A percentile compares a stretch with the other conserved stretches of the same genome.
Evolutionary conservation across 176 grass and related monocot genomes (phyloP).

Genomic region (Coix lacrymajobi): DNA sequence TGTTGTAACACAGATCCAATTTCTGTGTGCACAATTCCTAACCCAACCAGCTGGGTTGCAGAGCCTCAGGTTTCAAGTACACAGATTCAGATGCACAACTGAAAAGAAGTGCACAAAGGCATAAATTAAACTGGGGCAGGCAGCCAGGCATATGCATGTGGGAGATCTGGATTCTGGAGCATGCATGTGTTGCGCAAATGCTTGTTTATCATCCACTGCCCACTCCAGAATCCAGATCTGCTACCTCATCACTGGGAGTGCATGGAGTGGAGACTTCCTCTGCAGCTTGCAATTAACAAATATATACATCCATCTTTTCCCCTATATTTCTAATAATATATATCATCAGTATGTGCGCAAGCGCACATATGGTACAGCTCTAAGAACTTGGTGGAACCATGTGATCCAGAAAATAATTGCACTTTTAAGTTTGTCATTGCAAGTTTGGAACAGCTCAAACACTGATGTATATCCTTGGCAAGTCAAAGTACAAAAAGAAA

Average conservation of each 20-base stretch:
- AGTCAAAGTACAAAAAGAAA: slow-evolving; percentile 9
- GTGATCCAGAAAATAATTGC: slow-evolving; percentile 27
- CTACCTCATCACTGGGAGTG: slow-evolving; percentile 7
- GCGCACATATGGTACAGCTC: slow-evolving; percentile 22
- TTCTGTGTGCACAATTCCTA: not conserved
- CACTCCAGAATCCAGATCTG: slow-evolving; percentile 45
- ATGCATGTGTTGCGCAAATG: slow-evolving; percentile 42
- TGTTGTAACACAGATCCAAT: slow-evolving; percentile 30
- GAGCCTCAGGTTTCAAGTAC: slow-evolving; percentile 45
- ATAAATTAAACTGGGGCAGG: slow-evolving; percentile 33
- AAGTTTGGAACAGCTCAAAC: slow-evolving; percentile 34
- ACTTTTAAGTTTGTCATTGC: slow-evolving; percentile 7
- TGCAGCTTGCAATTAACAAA: slow-evolving; percentile 28
- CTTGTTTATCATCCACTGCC: slow-evolving; percentile 31
- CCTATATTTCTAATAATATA: not conserved
- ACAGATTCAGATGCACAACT: slow-evolving; percentile 39
- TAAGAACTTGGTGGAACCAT: slow-evolving; percentile 1
- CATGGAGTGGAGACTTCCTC: slow-evolving; percentile 31
- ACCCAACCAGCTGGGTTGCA: slow-evolving; percentile 24
- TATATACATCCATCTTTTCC: not conserved
- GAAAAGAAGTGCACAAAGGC: slow-evolving; percentile 12
- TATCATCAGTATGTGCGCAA: not conserved
- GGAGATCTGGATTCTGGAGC: slow-evolving; percentile 19
- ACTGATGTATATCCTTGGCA: not conserved
- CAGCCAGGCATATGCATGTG: slow-evolving; percentile 35